These are phyloP conservation scores for Hymenoscyphus albidus DNA, from an alignment of 2,329 filamentous ascomycete genomes.

Conservation along the genomic window DNA sequence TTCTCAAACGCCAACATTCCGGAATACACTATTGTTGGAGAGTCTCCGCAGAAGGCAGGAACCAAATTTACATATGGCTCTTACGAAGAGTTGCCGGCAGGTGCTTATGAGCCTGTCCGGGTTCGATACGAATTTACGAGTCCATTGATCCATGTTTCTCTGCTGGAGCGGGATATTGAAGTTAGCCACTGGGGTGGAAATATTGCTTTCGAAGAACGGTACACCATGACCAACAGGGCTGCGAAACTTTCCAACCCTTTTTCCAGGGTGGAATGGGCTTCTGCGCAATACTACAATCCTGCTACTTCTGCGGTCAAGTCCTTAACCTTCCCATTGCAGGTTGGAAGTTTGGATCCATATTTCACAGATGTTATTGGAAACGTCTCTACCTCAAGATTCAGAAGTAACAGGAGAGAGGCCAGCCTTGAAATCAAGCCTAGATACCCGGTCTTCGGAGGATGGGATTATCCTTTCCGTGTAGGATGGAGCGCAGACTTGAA, in stretches of 20 bases:
- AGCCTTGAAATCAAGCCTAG: constrained; percentile 85
- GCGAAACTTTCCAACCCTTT: constrained; percentile 73
- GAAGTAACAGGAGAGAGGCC: constrained; percentile 72
- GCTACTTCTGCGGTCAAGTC: constrained; percentile 75
- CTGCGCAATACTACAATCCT: constrained; percentile 71
- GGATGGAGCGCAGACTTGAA: constrained; percentile 90
- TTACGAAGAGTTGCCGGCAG: constrained; percentile 78
- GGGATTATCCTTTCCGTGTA: constrained; percentile 96
- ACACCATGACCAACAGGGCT: constrained; percentile 81
- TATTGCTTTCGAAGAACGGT: constrained; percentile 89
- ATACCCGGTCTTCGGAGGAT: constrained; percentile 94
- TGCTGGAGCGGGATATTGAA: constrained; percentile 86
- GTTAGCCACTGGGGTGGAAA: constrained; percentile 99
- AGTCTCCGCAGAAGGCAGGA: constrained; percentile 75
- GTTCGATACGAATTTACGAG: constrained; percentile 96
- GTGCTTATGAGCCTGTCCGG: constrained; percentile 65
- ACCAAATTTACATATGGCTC: constrained; percentile 85
- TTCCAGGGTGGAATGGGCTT: constrained; percentile 72
- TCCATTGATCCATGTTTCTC: constrained; percentile 74
- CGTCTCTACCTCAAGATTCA: constrained; percentile 88
- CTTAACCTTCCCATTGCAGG: constrained; percentile 72
- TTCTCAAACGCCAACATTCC: constrained; percentile 73
- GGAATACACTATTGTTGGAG: constrained; percentile 74
- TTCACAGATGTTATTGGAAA: constrained; percentile 97
- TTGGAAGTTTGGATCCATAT: constrained; percentile 82